Base-by-base conservation (phyloP, 352 stramenopile genomes). In the Globisporangium nagaii region DNA sequence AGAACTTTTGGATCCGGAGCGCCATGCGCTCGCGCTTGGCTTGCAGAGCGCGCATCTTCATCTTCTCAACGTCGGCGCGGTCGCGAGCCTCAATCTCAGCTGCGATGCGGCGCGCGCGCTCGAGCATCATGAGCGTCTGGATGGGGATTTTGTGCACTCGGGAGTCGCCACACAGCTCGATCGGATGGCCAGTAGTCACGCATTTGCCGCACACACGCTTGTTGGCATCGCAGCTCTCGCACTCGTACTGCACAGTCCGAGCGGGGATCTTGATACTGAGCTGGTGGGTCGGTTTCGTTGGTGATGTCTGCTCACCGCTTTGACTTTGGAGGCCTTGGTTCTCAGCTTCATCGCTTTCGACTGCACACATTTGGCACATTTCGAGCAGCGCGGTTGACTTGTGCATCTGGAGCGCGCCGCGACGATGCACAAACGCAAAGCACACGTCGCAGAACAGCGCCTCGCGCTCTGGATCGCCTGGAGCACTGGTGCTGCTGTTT, bases 381-480 rank as follows among this genome's bases (percentile, higher is more conserved):
- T 88, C 75, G 4, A 86, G 42, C 39, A 88, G 35, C 12, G 61
- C 42, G 9, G 62, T 48, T 0, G 65, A 73, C 10, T 65, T 68
- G 46, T 90, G 79, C 0, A 53, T 42, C 52, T 76, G 66, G 9
- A 88, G 45, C 2, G 55, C 62, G 13, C 79, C 79, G 8, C 68
- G 71, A 10, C 51, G 70, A 45, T 90, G 79, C 17, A 66, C 46
- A 43, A 78, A 90, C 0, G 56, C 68, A 57, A 84, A 90, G 42
- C 76, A 90, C 11, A 82, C 72, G 31, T 88, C 79, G 51, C 79
- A 90, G 50, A 78, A 88, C 9, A 82, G 59, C 9, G 53, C 45
- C 15, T 84, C 68, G 25, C 31, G 31, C 43, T 67, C 32, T 52
- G 46, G 20, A 24, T 58, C n/a, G 11, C 13, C 20, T 61, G 28